Base-by-base conservation (phyloP, 257 asterid species). In the Voacanga thouarsii region DNA sequence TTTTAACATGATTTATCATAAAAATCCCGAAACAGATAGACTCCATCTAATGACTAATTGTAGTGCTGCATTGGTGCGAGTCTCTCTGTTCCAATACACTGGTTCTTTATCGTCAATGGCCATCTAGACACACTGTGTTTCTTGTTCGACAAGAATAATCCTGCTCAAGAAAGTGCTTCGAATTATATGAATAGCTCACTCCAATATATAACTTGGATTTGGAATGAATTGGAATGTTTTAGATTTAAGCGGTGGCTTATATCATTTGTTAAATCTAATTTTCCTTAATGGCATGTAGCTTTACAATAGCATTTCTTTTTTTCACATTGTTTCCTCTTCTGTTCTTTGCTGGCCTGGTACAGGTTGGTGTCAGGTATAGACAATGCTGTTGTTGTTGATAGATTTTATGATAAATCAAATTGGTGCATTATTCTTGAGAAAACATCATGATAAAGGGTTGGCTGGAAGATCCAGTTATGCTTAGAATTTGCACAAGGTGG, bases 341-440 rank as follows among this genome's bases (percentile, higher is more conserved):
- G 24, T 37, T 11, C 24, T 49, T 6, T 39, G 30, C 12, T 39
- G 39, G 30, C 2, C 45, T 80, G 26, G 51, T 72, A 81, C 94
- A 95, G 99, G 85, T 86, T 93, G 80, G 98, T 87, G 74, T 47
- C 86, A 71, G 86, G 85, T 28, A 80, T 95, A 53, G 90, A 88
- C 72, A 93, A 93, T 67, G 90, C 99, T 33, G 89, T 91, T 12
- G 71, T 95, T 59, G 93, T 89, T 28, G 97, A 95, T 82, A 88
- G 79, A 87, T 95, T 91, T 81, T 95, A 83, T 9, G 99, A 95
- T 83, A 95, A 95, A 85, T 95, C 99, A 55, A 95, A 92, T 81
- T 95, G 99, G 98, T 93, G 98, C 83, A 77, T 95, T 81, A 87
- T 95, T 80, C 97, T 95, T 37, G 89, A 93, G 96, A 95, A 95